A percentile compares a stretch with the other conserved stretches of the same genome.
These are phyloP conservation scores for Coffea canephora DNA, from an alignment of 257 asterid genomes.

Conservation along the genomic window DNA sequence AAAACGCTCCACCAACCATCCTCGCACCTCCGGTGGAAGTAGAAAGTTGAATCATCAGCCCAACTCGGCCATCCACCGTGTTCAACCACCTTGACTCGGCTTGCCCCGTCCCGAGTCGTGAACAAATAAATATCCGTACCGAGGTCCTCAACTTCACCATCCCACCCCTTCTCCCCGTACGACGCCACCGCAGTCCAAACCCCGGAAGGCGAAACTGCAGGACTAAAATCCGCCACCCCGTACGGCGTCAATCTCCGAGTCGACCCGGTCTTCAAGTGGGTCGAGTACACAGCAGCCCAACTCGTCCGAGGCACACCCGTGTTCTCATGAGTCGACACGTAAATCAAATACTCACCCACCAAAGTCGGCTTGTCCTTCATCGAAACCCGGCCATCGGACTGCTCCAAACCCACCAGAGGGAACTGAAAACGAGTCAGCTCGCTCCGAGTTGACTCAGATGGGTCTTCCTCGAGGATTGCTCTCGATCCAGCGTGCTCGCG, in stretches of 20 bases:
- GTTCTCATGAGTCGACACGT: conserved; percentile 79
- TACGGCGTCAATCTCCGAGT: conserved; percentile 69
- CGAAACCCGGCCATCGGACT: conserved; percentile 38
- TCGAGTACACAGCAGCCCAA: conserved; percentile 89
- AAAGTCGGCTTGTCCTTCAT: conserved; percentile 78
- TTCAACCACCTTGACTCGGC: conserved; percentile 65
- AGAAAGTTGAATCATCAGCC: conserved; percentile 72
- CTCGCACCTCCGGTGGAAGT: conserved; percentile 71
- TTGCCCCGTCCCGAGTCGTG: conserved; percentile 68
- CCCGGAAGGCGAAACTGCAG: conserved; percentile 92
- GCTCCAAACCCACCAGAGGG: conserved; percentile 45
- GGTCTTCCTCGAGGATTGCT: conserved; percentile 33
- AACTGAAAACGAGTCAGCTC: conserved; percentile 42
- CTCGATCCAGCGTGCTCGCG: conserved; percentile 21
- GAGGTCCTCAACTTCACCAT: conserved; percentile 74
- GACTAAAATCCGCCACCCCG: conserved; percentile 77
- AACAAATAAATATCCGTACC: conserved; percentile 63
- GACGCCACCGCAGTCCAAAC: conserved; percentile 88
- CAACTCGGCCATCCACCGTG: conserved; percentile 98
- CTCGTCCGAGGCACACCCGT: conserved; percentile 71
- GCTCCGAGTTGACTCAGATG: conserved; percentile 13
- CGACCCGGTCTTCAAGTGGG: conserved; percentile 52
- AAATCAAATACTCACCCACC: conserved; percentile 58
- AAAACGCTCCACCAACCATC: conserved; percentile 96
- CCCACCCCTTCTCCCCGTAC: conserved; percentile 68